These are phyloP conservation scores for Torulaspora franciscae DNA, from an alignment of 805 yeast species.

Conservation along the genomic window DNA sequence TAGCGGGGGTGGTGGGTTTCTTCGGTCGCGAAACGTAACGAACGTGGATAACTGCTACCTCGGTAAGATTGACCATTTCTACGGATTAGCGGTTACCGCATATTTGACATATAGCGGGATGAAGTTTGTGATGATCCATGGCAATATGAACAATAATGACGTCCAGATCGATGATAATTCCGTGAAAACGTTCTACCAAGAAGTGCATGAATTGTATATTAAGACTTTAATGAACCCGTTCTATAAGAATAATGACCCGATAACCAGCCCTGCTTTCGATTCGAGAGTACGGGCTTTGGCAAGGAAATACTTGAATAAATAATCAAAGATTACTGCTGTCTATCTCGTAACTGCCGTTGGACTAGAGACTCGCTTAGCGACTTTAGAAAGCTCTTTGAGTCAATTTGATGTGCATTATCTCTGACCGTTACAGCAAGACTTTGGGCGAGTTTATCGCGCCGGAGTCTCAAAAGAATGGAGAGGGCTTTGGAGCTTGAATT, in stretches of 20 bases:
- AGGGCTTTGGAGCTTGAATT: slow-evolving; percentile 25
- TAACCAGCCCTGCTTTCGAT: slow-evolving; percentile 71
- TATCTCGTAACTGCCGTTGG: slow-evolving; percentile 4
- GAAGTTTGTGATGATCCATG: slow-evolving; percentile 70
- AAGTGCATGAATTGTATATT: slow-evolving; percentile 81
- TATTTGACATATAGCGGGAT: slow-evolving; percentile 85
- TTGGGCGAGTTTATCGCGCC: slow-evolving; percentile 18
- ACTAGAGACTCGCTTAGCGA: slow-evolving; percentile 26
- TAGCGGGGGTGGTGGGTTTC: slow-evolving; percentile 22
- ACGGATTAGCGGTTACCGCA: slow-evolving; percentile 77
- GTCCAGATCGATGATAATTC: slow-evolving; percentile 53
- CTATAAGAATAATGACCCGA: slow-evolving; percentile 69
- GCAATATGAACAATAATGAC: slow-evolving; percentile 36
- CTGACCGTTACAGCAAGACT: slow-evolving; percentile 12
- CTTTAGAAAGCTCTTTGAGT: slow-evolving; percentile 20
- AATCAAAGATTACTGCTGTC: slow-evolving; percentile 1
- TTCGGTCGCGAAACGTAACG: slow-evolving; percentile 24
- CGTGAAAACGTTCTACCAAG: slow-evolving; percentile 77
- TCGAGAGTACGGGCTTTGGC: slow-evolving; percentile 65
- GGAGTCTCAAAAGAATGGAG: slow-evolving; percentile 15
- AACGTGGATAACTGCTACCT: slow-evolving; percentile 43
- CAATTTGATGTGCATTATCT: slow-evolving; percentile 6
- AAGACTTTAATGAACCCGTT: slow-evolving; percentile 85
- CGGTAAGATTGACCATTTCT: slow-evolving; percentile 78
- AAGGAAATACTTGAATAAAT: slow-evolving; percentile 59